Percentiles rank a stretch among this genome's conserved stretches.
Evolutionary conservation across 2,329 filamentous ascomycete genomes (phyloP).

Genomic region (Metarhizium guizhouense): DNA sequence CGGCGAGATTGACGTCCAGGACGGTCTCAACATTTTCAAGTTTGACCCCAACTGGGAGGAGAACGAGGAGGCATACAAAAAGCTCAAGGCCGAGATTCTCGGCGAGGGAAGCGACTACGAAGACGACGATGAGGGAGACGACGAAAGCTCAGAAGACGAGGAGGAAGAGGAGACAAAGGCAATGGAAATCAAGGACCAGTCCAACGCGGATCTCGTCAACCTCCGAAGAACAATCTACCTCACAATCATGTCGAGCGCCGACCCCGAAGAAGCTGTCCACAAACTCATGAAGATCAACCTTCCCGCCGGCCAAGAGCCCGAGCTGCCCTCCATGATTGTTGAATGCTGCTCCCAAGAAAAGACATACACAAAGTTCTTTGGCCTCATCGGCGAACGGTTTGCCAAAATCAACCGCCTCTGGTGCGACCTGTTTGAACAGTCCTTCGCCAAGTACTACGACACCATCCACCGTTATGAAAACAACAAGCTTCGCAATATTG

Average conservation of each 20-base stretch:
- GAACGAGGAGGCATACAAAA: constrained; percentile 83
- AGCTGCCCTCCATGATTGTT: constrained; percentile 93
- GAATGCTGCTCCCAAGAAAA: constrained; percentile 95
- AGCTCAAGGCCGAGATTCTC: constrained; percentile 84
- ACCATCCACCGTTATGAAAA: constrained; percentile 97
- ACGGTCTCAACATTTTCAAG: constrained; percentile 92
- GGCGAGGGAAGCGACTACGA: constrained; percentile 87
- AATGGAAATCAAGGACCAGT: constrained; percentile 96
- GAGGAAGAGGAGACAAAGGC: constrained; percentile 74
- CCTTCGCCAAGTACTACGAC: constrained; percentile 89
- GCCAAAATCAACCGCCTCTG: constrained; percentile 93
- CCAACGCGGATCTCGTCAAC: constrained; percentile 90
- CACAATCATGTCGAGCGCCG: constrained; percentile 93
- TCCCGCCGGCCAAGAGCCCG: constrained; percentile 75
- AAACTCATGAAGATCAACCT: constrained; percentile 93
- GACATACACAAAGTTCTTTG: constrained; percentile 96
- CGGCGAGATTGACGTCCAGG: constrained; percentile 75
- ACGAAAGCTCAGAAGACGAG: constrained; percentile 62
- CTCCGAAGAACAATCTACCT: constrained; percentile 91
- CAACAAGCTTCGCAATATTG: constrained; percentile 89
- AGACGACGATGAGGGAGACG: constrained; percentile 44
- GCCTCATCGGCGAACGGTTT: constrained; percentile 87
- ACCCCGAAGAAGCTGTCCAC: constrained; percentile 94
- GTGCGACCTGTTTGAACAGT: constrained; percentile 84
- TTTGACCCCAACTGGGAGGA: constrained; percentile 83